These are phyloP conservation scores for Ophiosphaerella narmari DNA, from an alignment of 2,329 filamentous ascomycete species.

Conservation along the genomic window DNA sequence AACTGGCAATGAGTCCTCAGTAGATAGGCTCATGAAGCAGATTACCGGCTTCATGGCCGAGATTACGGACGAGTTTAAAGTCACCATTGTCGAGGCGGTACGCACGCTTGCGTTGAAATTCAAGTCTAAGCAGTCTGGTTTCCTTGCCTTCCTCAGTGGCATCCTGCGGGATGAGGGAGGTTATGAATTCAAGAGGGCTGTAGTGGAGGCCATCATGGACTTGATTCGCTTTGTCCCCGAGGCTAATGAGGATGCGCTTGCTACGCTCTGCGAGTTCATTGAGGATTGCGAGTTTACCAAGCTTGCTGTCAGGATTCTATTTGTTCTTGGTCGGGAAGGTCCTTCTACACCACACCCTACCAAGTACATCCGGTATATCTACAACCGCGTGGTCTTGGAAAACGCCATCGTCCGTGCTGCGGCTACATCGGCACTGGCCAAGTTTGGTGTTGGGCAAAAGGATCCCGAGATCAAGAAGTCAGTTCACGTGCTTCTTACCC, in stretches of 20 bases:
- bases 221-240: constrained; percentile 98
- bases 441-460: constrained; percentile 94
- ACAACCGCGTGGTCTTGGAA: constrained; percentile 96
- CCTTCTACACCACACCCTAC: constrained; percentile 94
- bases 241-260: constrained; percentile 77
- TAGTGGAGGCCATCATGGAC: constrained; percentile 99
- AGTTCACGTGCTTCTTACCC: constrained; percentile 86
- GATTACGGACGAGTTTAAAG: constrained; percentile 99
- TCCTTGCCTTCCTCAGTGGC: constrained; percentile 96
- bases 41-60: constrained; percentile 98
- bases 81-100: constrained; percentile 99
- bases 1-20: constrained; percentile 96
- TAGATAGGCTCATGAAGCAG: constrained; percentile 97
- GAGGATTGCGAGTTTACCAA: constrained; percentile 99
- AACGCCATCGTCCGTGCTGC: constrained; percentile 95
- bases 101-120: constrained; percentile 97
- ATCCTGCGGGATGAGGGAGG: constrained; percentile 95
- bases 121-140: constrained; percentile 95
- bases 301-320: constrained; percentile 90
- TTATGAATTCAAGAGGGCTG: constrained; percentile 96
- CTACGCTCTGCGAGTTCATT: constrained; percentile 97
- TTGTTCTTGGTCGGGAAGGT: constrained; percentile 91
- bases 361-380: constrained; percentile 99
- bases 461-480: constrained; percentile 96
- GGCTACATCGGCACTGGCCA: constrained; percentile 91